Evolutionary conservation across 768 basidiomycete species (phyloP).

Genomic region (Trametes cubensis): DNA sequence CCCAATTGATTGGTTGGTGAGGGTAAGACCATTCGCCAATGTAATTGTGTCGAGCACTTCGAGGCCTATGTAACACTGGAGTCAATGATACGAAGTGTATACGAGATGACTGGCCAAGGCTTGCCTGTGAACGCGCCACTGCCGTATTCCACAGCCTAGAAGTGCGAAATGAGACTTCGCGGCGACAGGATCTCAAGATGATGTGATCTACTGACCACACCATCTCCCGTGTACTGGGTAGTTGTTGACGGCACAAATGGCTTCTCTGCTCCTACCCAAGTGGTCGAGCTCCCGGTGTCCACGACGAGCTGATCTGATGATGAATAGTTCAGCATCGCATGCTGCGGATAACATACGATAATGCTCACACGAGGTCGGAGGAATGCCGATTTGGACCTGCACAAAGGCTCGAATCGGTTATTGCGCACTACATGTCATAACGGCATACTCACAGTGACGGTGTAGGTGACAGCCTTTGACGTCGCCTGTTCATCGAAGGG

Average conservation of each 20-base stretch:
- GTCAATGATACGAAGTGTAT: neutral
- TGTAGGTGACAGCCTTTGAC: conserved; percentile 32
- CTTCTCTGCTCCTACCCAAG: conserved; percentile 27
- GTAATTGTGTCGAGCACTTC: conserved; percentile 43
- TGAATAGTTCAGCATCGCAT: neutral
- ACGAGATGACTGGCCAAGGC: neutral
- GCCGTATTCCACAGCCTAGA: conserved; percentile 25
- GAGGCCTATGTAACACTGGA: neutral
- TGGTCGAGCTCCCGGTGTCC: conserved; percentile 32
- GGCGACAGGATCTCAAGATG: neutral
- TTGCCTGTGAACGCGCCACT: conserved; percentile 22
- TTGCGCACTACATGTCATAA: neutral
- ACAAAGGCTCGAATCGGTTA: neutral
- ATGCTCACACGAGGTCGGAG: conserved; percentile 30
- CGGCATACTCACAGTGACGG: conserved; percentile 21
- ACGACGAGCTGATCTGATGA: conserved; percentile 26
- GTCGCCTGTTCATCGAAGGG: conserved; percentile 14
- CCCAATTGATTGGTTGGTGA: conserved; percentile 48
- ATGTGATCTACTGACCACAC: conserved; percentile 6
- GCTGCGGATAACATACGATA: no score
- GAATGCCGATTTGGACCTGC: conserved; percentile 29
- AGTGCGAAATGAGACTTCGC: neutral
- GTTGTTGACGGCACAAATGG: conserved; percentile 1
- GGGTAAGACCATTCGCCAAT: conserved; percentile 41
- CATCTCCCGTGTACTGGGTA: neutral